phyloP scores from a whole-genome alignment of 2,329 filamentous ascomycete species.

The Aureobasidium lini region DNA sequence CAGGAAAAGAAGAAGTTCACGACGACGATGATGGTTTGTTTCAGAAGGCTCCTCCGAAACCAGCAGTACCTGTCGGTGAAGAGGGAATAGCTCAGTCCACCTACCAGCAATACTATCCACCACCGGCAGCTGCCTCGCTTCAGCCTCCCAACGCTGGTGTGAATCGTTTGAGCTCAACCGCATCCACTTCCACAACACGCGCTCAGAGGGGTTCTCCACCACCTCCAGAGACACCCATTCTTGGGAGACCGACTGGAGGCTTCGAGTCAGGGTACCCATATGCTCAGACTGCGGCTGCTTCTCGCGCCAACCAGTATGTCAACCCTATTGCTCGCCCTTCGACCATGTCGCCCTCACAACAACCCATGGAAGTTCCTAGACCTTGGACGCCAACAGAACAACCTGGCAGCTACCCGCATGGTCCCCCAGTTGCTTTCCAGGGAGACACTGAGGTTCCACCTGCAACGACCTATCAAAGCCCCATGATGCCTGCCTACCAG shows the following conservation, averaged over 20 bases:
- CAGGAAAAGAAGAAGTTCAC: constrained; percentile 55
- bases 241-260: constrained; percentile 58
- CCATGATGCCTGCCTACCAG: constrained; percentile 24
- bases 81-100: constrained; percentile 6
- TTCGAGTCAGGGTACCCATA: constrained; percentile 77
- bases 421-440: constrained; percentile 86
- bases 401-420: constrained; percentile 78
- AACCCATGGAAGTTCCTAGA: constrained; percentile 40
- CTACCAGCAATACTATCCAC: constrained; percentile 55
- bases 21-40: constrained; percentile 57
- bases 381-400: constrained; percentile 95
- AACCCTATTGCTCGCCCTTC: constrained; percentile 35
- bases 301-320: constrained; percentile 70
- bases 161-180: constrained; percentile 66
- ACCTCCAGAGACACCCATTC: constrained; percentile 83
- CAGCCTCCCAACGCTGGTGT: constrained; percentile 48
- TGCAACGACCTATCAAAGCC: not conserved
- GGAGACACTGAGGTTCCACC: constrained; percentile 62
- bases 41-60: constrained; percentile 48
- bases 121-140: constrained; percentile 36
- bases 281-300: constrained; percentile 69
- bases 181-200: constrained; percentile 86
- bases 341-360: constrained; percentile 37
- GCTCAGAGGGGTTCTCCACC: constrained; percentile 89
- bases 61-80: constrained; percentile 18